Conservation (phyloP, 2,329 filamentous ascomycete species). For the Aspergillus carbonarius region DNA sequence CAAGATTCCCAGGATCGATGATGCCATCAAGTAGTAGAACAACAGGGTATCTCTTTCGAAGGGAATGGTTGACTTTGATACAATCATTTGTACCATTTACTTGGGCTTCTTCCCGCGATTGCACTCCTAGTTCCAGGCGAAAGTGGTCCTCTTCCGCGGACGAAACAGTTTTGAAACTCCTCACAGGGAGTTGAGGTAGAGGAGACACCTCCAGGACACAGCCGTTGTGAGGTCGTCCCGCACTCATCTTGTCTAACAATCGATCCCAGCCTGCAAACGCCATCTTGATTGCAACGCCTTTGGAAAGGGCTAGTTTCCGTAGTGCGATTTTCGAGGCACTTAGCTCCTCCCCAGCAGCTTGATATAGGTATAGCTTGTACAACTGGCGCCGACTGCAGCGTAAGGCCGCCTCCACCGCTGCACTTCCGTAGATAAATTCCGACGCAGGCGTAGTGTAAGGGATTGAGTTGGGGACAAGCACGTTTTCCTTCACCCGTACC, state of each 20-base stretch:
- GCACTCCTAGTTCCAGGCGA: conserved; percentile 60
- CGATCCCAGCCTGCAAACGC: conserved; percentile 63
- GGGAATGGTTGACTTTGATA: conserved; percentile 42
- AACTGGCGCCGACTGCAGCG: conserved; percentile 67
- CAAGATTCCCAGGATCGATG: conserved; percentile 84
- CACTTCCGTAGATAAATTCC: conserved; percentile 85
- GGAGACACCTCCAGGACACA: conserved; percentile 84
- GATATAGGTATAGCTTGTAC: conserved; percentile 80
- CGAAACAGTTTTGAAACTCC: conserved; percentile 54
- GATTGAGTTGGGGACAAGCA: conserved; percentile 47
- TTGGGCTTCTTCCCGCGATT: conserved; percentile 69
- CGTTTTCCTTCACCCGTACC: conserved; percentile 34
- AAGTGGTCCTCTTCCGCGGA: conserved; percentile 54
- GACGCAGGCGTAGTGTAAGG: conserved; percentile 82
- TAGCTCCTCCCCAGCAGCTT: conserved; percentile 54
- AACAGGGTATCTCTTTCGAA: conserved; percentile 37
- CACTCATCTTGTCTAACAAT: conserved; percentile 79
- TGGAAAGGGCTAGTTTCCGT: conserved; percentile 40
- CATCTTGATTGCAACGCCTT: conserved; percentile 56
- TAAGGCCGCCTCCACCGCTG: conserved; percentile 77
- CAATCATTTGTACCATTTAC: conserved; percentile 67
- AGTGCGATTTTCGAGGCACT: conserved; percentile 41
- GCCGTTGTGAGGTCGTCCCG: conserved; percentile 83
- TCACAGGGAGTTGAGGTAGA: conserved; percentile 69
- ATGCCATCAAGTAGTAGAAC: conserved; percentile 47